These are phyloP conservation scores for Chaetomium globosum DNA, from an alignment of 2,329 filamentous ascomycete genomes.

Conservation along the genomic window DNA sequence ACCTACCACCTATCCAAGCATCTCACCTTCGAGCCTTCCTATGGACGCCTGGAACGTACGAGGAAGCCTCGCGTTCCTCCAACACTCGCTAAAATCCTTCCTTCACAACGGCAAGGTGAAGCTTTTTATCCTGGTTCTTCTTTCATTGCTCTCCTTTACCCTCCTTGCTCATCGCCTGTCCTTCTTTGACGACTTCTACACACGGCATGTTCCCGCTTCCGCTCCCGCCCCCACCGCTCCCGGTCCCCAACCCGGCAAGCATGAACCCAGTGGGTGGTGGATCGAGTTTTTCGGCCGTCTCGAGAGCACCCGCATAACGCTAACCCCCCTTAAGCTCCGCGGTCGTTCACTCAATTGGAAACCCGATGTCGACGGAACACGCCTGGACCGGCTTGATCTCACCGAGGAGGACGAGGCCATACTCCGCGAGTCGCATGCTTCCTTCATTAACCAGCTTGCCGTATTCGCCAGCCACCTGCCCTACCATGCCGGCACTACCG, in stretches of 20 bases:
- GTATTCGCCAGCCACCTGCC: constrained; percentile 42
- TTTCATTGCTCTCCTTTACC: not conserved
- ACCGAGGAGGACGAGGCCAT: constrained; percentile 25
- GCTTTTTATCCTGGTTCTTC: not conserved
- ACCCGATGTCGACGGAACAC: constrained; percentile 11
- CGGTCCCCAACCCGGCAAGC: not conserved
- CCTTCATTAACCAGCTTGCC: constrained; percentile 43
- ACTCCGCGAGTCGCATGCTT: constrained; percentile 40
- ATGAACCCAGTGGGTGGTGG: constrained; percentile 26
- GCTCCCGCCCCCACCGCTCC: not conserved
- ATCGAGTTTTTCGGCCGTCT: constrained; percentile 29
- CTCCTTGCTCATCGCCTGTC: not conserved
- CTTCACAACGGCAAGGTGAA: not conserved
- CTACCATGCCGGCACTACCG: constrained; percentile 42
- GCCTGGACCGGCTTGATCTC: constrained; percentile 20
- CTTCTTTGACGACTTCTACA: constrained; percentile 7
- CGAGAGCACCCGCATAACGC: constrained; percentile 19
- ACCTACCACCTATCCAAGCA: too few relatives aligned
- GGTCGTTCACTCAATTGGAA: constrained; percentile 10
- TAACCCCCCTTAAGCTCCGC: constrained; percentile 3
- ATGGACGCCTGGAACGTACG: not conserved
- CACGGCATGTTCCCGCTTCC: not conserved
- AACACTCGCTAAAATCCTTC: not conserved
- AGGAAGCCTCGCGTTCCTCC: constrained; percentile 7
- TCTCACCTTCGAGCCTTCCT: not conserved